Percentiles rank a stretch among this genome's conserved stretches.
Conservation (phyloP, 1,139 yeast species). For the Suhomyces taliae region DNA sequence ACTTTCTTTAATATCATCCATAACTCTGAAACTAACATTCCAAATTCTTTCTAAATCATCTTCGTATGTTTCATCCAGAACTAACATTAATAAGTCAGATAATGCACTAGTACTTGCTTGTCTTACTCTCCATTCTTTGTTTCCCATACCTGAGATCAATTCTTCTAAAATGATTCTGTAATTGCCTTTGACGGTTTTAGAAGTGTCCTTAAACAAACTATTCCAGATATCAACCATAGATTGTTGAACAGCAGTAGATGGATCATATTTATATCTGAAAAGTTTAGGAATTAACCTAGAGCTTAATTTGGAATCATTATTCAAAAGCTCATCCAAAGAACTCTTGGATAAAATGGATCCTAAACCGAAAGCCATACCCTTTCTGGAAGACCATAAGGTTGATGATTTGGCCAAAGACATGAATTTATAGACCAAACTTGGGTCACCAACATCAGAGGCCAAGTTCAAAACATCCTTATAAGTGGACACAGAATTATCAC, state of each 20-base stretch:
- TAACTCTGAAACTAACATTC: conserved; percentile 83
- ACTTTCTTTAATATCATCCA: conserved; percentile 95
- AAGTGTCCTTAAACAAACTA: conserved; percentile 62
- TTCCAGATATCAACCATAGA: conserved; percentile 93
- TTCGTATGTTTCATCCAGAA: conserved; percentile 55
- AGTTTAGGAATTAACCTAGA: conserved; percentile 74
- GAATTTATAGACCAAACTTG: conserved; percentile 88
- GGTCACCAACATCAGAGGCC: conserved; percentile 95
- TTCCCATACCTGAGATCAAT: conserved; percentile 68
- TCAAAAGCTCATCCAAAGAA: conserved; percentile 63
- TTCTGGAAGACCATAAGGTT: conserved; percentile 87
- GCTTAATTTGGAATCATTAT: conserved; percentile 54
- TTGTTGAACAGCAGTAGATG: conserved; percentile 67
- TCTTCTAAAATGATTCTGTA: conserved; percentile 64
- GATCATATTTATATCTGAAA: conserved; percentile 84
- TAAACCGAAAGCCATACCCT: conserved; percentile 91
- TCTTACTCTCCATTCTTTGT: conserved; percentile 89
- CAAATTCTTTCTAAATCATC: conserved; percentile 65
- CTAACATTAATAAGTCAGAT: conserved; percentile 65
- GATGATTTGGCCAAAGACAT: conserved; percentile 91
- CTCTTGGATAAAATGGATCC: conserved; percentile 82
- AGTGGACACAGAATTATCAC: conserved; percentile 84
- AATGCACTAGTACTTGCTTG: conserved; percentile 84
- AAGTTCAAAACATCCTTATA: conserved; percentile 80
- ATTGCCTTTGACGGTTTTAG: conserved; percentile 53